These are phyloP conservation scores for Zychaea mexicana DNA, from an alignment of 371 early-diverging fungal species.

Conservation along the genomic window DNA sequence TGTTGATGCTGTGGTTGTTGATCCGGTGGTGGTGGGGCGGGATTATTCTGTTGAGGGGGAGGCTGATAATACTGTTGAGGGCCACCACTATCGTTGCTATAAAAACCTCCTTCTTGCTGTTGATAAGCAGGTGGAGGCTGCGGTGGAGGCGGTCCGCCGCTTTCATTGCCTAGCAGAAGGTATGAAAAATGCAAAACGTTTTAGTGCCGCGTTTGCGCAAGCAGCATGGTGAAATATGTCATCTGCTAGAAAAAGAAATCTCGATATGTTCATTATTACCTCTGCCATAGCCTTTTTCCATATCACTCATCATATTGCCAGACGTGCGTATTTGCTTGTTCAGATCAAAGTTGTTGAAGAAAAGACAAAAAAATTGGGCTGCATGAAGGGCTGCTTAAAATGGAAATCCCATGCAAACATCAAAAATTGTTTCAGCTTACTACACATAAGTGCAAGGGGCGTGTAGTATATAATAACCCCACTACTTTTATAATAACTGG, in stretches of 20 bases:
- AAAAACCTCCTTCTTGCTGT: neutral
- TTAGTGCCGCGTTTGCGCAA: too few species aligned
- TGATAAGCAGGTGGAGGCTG: constrained; percentile 16
- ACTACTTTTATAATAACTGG: neutral
- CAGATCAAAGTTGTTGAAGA: neutral
- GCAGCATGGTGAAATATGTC: too few species aligned
- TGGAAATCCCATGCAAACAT: too few species aligned
- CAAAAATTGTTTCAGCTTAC: neutral
- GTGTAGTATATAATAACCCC: neutral
- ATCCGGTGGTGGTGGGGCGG: constrained; percentile 17
- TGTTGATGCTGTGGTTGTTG: neutral
- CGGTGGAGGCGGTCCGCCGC: neutral
- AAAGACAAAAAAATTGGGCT: neutral
- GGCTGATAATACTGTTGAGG: constrained; percentile 30
- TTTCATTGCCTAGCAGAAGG: neutral
- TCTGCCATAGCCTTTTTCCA: neutral
- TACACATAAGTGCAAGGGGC: neutral
- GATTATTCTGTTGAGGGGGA: constrained; percentile 19
- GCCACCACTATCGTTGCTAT: neutral
- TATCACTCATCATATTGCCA: constrained; percentile 2
- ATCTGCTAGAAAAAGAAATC: too few species aligned
- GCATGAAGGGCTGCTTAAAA: too few species aligned
- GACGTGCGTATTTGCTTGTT: neutral
- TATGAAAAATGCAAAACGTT: too few species aligned
- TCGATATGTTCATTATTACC: neutral